Evolutionary conservation across 768 basidiomycete species (phyloP).

Genomic region (Suillus subaureus): DNA sequence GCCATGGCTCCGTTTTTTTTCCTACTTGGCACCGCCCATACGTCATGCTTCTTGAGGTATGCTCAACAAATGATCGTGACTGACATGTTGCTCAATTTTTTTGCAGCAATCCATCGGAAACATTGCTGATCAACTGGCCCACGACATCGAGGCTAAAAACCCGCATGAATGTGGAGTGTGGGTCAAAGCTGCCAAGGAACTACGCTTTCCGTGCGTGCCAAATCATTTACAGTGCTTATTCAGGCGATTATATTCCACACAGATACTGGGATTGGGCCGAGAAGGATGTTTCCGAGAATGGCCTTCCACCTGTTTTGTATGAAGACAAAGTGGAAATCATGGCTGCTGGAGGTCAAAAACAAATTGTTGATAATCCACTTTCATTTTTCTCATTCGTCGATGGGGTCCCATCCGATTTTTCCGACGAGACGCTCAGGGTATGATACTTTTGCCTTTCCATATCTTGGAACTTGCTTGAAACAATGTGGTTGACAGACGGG

Average conservation of each 20-base stretch:
- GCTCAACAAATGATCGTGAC: neutral
- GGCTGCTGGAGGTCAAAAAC: conserved; percentile 10
- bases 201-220: conserved; percentile 29
- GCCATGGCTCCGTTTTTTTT: conserved; percentile 25
- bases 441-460: neutral
- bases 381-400: conserved; percentile 16
- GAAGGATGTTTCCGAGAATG: conserved; percentile 18
- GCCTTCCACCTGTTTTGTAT: conserved; percentile 24
- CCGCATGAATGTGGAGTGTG: conserved; percentile 21
- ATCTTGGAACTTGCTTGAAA: neutral
- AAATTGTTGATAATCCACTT: conserved; percentile 24
- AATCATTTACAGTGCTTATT: neutral
- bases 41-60: conserved; percentile 27
- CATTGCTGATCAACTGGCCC: conserved; percentile 24
- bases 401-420: conserved; percentile 24
- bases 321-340: conserved; percentile 15
- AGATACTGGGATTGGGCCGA: conserved; percentile 35
- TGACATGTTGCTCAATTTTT: neutral
- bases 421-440: conserved; percentile 12
- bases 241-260: neutral
- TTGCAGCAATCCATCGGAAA: conserved; percentile 30
- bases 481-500: conserved; percentile 9
- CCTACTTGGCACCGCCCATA: conserved; percentile 31
- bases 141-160: conserved; percentile 24
- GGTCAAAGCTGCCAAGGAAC: conserved; percentile 22